Base-by-base conservation (phyloP, 495 filamentous ascomycete genomes). In the Extremus antarcticus region DNA sequence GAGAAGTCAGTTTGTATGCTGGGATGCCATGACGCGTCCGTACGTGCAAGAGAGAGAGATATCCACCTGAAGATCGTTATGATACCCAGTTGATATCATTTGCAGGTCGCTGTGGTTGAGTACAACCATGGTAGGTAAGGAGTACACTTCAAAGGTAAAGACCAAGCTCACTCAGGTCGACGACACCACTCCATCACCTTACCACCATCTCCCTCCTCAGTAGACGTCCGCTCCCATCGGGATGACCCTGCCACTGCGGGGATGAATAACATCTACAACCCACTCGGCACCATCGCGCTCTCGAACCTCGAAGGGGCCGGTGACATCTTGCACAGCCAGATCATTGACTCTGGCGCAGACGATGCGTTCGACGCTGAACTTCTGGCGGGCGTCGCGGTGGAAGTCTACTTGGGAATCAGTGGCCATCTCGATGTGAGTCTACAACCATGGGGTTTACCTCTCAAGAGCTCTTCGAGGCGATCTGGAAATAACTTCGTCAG, bases 351-450 rank as follows among this genome's bases (percentile, higher is more conserved):
- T 20, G 3, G 21, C 32, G 22, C 43, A 50, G 11, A 59, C 38
- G 46, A 59, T 55, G 16, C 57, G 51, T 25, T 59, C 57, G 25
- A 59, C 32, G 47, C 17, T 32, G 32, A 43, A 55, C 35, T 46
- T 49, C 11, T 25, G 20, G 8, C 48, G 35, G 35, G 57, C 57
- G 17, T 59, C 51, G 38, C 13, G 13, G 47, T 55, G 57, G 29
- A 59, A 59, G 23, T 50, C 17, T 35, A 35, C 7, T 7, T 13
- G 7, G 13, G 13, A 13, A 13, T 35, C 29, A 35, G 29, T 35
- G n/a, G n/a, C n/a, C n/a, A n/a, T n/a, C n/a, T n/a, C n/a, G n/a
- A n/a, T n/a, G n/a, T n/a, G n/a, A n/a, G n/a, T n/a, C n/a, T n/a
- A n/a, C n/a, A n/a, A n/a, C n/a, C n/a, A n/a, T n/a, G n/a, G n/a